Percentiles rank a stretch among this genome's conserved stretches.
phyloP scores from a whole-genome alignment of 148 eudicot species.

The Silene uniflora region DNA sequence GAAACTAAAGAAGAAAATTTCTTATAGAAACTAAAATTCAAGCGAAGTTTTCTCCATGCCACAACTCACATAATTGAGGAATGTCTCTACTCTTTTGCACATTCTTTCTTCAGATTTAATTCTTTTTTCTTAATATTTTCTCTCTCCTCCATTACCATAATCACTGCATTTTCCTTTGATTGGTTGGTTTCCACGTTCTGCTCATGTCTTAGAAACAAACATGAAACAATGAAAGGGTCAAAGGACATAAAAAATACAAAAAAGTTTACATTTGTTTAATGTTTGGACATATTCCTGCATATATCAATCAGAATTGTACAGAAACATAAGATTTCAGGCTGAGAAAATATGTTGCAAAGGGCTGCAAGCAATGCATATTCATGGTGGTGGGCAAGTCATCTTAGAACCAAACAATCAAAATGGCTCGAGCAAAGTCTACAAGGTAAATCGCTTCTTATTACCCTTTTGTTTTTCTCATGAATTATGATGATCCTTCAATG shows the following conservation, averaged over 20 bases:
- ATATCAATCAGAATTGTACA: not conserved
- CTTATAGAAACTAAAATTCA: conserved; percentile 11
- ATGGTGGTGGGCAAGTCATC: conserved; percentile 86
- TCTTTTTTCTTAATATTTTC: not conserved
- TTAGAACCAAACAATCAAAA: conserved; percentile 78
- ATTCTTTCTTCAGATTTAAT: conserved; percentile 13
- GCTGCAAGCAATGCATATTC: conserved; percentile 83
- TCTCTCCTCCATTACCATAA: conserved; percentile 7
- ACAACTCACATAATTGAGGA: conserved; percentile 24
- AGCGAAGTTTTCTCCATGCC: conserved; percentile 44
- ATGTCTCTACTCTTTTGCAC: conserved; percentile 19
- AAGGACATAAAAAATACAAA: not conserved
- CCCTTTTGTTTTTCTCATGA: not conserved
- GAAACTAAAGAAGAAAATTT: not conserved
- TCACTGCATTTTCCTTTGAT: conserved; percentile 1
- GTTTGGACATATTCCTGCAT: not conserved
- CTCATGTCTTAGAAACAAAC: conserved; percentile 24
- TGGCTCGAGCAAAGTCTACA: conserved; percentile 82
- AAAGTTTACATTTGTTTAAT: not conserved
- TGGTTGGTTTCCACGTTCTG: conserved; percentile 27
- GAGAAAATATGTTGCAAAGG: conserved; percentile 61
- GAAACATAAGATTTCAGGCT: not conserved
- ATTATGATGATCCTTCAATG: not conserved
- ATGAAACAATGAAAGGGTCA: conserved; percentile 22
- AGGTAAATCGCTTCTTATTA: conserved; percentile 29